Evolutionary conservation across 2,329 filamentous ascomycete species (phyloP), one percentile per base, ranked within the genome.

Genomic region (Xylaria arbuscula): DNA sequence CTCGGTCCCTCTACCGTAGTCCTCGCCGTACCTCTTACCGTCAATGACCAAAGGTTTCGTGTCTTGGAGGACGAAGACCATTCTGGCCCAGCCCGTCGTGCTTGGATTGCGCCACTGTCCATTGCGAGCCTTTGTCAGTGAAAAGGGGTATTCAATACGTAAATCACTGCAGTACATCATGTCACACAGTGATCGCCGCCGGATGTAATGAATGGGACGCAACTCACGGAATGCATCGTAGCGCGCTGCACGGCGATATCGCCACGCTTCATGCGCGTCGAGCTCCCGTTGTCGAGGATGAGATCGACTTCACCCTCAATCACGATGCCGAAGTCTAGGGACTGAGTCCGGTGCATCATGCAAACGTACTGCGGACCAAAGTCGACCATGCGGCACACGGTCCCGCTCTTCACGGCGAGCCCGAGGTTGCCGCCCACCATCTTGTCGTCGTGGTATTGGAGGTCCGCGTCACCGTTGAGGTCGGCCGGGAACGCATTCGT

Each of bases 171-270:
- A 57, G n/a, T 22, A 47, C n/a, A 48, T 11, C n/a, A n/a, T 10
- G 36, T 8, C 15, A n/a, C n/a, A n/a, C n/a, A n/a, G n/a, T n/a
- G n/a, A n/a, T n/a, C n/a, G n/a, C n/a, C n/a, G n/a, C 42, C 13
- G 17, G 8, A 32, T 11, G 24, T 34, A 22, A 28, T 51, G 42
- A 32, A 53, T 15, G 3, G 76, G 84, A 77, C 76, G 77, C 68
- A 81, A 77, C 76, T 77, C 68, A 81, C 15, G 32, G 81, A 81
- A 75, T 89, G 87, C 78, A 83, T 85, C 2, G 86, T 87, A 0
- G 82, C 85, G 48, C 87, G 79, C 76, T 89, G 86, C 22, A 89
- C 83, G 10, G 83, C 83, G n/a, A 88, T 77, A 72, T 89, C 86
- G 2, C 87, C 87, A 11, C 81, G 78, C 55, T 79, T 77, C 81